Evolutionary conservation across 164 flowering plant species (phyloP).

Genomic region (Sextonia rubra): DNA sequence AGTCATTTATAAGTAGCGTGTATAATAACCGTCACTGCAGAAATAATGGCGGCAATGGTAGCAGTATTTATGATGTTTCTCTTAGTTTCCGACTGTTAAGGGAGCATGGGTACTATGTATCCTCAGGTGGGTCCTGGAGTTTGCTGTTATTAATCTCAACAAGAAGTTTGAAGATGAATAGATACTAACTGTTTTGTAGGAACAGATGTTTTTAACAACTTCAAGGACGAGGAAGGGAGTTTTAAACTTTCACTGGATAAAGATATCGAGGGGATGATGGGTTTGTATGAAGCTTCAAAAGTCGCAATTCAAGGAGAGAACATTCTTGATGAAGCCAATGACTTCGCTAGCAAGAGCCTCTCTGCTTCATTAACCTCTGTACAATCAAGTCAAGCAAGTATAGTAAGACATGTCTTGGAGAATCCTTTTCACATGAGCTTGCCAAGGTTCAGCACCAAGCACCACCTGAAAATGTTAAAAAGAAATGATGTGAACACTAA

Average conservation of each 20-base stretch:
- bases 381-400: slow-evolving; percentile 10
- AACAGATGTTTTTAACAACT: slow-evolving; percentile 29
- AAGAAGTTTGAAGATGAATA: neutral
- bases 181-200: neutral
- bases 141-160: too few relatives aligned
- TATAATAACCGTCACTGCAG: neutral
- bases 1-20: slow-evolving; percentile 4
- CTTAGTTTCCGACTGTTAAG: slow-evolving; percentile 30
- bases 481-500: slow-evolving; percentile 9
- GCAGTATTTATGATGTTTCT: slow-evolving; percentile 16
- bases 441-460: slow-evolving; percentile 26
- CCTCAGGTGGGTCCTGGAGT: slow-evolving; percentile 6
- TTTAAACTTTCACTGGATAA: slow-evolving; percentile 9
- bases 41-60: neutral
- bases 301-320: slow-evolving; percentile 39
- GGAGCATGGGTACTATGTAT: slow-evolving; percentile 17
- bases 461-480: slow-evolving; percentile 9
- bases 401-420: slow-evolving; percentile 21
- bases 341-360: slow-evolving; percentile 28
- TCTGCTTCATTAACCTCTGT: neutral
- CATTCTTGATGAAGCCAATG: slow-evolving; percentile 38
- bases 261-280: slow-evolving; percentile 25
- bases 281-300: slow-evolving; percentile 33
- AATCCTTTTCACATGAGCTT: slow-evolving; percentile 45
- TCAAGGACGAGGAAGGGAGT: slow-evolving; percentile 27